These are phyloP conservation scores for Eimeria praecox DNA, from an alignment of 169 alveolate genomes.

Conservation along the genomic window DNA sequence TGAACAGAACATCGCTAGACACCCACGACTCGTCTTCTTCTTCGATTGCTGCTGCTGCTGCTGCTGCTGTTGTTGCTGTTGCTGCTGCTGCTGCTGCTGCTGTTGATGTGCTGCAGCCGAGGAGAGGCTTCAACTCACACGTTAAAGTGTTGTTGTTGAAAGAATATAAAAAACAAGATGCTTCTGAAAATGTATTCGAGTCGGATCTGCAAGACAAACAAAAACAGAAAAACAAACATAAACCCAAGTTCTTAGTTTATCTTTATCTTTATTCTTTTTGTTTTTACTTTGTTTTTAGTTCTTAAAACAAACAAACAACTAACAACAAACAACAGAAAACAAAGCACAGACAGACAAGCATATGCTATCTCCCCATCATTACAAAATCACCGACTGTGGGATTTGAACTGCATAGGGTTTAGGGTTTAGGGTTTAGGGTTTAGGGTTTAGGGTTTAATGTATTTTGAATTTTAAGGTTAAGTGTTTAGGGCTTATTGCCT, in stretches of 20 bases:
- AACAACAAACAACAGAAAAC: background rate
- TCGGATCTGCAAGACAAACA: conserved; percentile 6
- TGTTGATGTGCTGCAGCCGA: conserved; percentile 45
- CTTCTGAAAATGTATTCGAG: background rate
- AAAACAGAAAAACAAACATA: background rate
- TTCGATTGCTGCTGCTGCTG: conserved; percentile 7
- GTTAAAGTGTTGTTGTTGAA: conserved; percentile 54
- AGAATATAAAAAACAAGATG: conserved; percentile 50
- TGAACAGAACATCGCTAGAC: conserved; percentile 54
- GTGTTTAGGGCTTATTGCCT: no score
- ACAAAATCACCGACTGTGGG: no score
- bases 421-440: background rate
- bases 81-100: conserved; percentile 20
- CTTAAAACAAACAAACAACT: background rate
- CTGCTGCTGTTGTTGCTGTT: conserved; percentile 13
- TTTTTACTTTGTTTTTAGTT: no score
- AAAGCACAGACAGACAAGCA: no score
- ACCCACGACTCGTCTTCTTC: conserved; percentile 39
- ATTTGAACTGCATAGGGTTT: background rate
- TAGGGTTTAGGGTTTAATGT: background rate
- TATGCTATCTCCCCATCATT: no score
- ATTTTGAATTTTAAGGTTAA: no score
- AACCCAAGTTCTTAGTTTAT: no score
- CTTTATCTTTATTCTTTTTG: no score
- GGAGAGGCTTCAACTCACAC: conserved; percentile 18